Evolutionary conservation across 768 basidiomycete species (phyloP), one percentile per base, ranked within the genome.

Genomic region (Suillus bovinus): DNA sequence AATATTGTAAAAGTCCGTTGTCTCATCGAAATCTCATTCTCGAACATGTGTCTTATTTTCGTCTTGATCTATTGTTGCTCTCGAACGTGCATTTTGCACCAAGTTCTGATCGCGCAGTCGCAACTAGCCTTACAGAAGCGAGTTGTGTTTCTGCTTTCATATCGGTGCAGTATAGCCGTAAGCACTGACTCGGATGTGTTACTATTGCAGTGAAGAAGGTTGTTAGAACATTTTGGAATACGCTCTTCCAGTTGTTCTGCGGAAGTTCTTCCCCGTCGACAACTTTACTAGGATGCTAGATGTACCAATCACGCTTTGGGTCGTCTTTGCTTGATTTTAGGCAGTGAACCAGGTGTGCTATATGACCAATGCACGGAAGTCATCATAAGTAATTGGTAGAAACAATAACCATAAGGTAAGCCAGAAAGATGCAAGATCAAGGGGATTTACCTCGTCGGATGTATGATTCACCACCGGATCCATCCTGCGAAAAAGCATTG

Each of bases 401-500:
- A 27, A 36, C 44, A 9, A 36, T 13, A 50, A 42, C 42, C 52
- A n/a, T n/a, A n/a, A n/a, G n/a, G n/a, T 41, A 36, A 56, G 36
- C 17, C 2, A 39, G 16, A 38, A 55, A 27, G 55, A 39, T 39
- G 39, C 7, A 39, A 60, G 39, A 44, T 27, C 11, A 36, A 22
- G n/a, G 7, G 22, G 14, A 36, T 58, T 38, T 63, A 84, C 87
- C 80, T 87, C 82, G 72, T 86, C 81, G 0, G 89, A 90, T 4
- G 84, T 84, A 69, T 90, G 89, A 71, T 91, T 91, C 10, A 87
- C 86, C 33, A 91, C 90, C 2, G 91, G 81, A 69, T 92, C 89
- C 86, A 90, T 89, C 75, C 87, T 88, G 70, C 50, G 31, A 22
- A 42, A 59, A 49, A 55, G 50, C 41, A 24, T n/a, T 46, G 64